Conservation (phyloP, 495 filamentous ascomycete genomes). For the Penicillium desertorum region DNA sequence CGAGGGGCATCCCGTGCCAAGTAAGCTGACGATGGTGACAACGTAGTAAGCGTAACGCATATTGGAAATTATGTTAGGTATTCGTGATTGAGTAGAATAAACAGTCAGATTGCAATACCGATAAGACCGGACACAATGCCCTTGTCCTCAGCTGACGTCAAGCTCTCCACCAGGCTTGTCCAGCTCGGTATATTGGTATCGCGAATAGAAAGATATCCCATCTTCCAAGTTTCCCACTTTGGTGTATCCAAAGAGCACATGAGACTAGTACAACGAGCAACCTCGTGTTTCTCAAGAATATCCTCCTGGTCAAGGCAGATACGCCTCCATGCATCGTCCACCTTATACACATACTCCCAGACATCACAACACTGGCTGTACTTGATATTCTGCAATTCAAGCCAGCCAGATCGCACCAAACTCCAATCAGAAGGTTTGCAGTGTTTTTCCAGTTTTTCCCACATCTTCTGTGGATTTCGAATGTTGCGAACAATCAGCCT, state of each 20-base stretch:
- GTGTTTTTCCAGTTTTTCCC: constrained; percentile 8
- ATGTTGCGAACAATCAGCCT: constrained; percentile 6
- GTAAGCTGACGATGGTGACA: no score
- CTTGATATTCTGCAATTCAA: constrained; percentile 4
- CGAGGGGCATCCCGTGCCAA: no score
- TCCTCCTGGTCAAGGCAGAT: constrained; percentile 9
- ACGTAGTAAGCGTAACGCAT: no score
- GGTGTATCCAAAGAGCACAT: constrained; percentile 4
- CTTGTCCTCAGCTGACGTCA: constrained; percentile 2
- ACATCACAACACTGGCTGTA: constrained; percentile 3
- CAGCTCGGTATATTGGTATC: not conserved
- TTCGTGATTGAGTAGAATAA: no score
- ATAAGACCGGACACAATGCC: not conserved
- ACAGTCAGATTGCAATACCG: constrained; percentile 5
- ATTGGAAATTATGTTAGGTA: no score
- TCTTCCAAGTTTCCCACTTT: constrained; percentile 10
- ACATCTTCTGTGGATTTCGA: constrained; percentile 5
- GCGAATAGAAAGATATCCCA: not conserved
- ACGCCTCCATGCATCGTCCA: constrained; percentile 9
- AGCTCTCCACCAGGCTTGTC: not conserved
- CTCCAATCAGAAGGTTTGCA: constrained; percentile 10
- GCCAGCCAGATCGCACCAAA: constrained; percentile 1
- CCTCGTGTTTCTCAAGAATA: constrained; percentile 1
- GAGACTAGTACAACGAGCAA: constrained; percentile 6
- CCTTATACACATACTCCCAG: constrained; percentile 7